Evolutionary conservation across 345 rosid genomes (phyloP).

Genomic region (Eucalyptus globulus): DNA sequence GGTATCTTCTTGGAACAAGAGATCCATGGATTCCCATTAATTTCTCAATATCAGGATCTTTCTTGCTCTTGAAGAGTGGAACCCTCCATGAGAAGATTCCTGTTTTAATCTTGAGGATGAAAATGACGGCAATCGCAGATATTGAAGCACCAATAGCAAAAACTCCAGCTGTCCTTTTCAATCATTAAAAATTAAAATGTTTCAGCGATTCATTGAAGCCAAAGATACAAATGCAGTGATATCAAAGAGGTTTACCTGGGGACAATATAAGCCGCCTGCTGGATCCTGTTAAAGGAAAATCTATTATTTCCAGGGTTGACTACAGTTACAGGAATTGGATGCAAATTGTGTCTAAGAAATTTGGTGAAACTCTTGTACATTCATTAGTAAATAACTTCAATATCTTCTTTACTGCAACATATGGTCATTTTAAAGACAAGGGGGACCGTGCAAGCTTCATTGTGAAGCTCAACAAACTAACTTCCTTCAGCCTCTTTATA

Average conservation of each 20-base stretch:
- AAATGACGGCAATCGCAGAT: neutral
- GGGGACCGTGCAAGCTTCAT: neutral
- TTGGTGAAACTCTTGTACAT: neutral
- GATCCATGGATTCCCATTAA: neutral
- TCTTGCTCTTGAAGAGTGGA: neutral
- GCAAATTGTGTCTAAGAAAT: neutral
- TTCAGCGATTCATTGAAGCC: neutral
- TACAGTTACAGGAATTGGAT: neutral
- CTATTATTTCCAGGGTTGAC: neutral
- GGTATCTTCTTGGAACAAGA: slow-evolving; percentile 4
- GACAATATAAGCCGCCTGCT: neutral
- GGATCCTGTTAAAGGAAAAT: neutral
- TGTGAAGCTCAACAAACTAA: neutral
- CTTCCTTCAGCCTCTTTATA: neutral
- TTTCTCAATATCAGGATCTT: neutral
- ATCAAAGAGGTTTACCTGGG: neutral
- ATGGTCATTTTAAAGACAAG: no score
- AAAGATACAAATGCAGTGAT: neutral
- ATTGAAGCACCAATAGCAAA: neutral
- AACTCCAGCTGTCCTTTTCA: neutral
- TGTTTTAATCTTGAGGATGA: neutral
- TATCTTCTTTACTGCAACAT: neutral
- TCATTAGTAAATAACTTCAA: neutral
- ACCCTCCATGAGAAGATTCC: neutral
- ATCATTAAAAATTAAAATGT: neutral